Evolutionary conservation across 371 early-diverging fungal genomes (phyloP).

Genomic region (Blyttiomyces sp.): DNA sequence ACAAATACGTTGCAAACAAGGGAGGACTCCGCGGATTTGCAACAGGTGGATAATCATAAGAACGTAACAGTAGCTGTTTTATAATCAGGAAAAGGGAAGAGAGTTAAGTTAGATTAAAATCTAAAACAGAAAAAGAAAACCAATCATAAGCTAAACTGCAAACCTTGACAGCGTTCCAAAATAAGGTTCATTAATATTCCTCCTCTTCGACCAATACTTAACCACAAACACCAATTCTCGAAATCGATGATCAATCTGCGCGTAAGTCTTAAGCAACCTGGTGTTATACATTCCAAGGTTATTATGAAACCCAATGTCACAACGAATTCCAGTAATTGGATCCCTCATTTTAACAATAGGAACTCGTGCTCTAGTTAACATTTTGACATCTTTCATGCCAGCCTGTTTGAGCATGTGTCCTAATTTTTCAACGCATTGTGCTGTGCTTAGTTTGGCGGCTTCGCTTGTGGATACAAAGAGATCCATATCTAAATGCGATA

Average conservation of each 20-base stretch:
- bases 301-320: constrained; percentile 29
- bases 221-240: constrained; percentile 29
- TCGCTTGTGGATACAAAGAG: constrained; percentile 16
- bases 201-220: constrained; percentile 33
- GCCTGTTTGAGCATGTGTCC: constrained; percentile 28
- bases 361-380: constrained; percentile 31
- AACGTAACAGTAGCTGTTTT: constrained; percentile 28
- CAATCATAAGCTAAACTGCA: too few species aligned
- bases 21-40: constrained; percentile 36
- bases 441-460: constrained; percentile 6
- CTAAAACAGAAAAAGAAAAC: background rate
- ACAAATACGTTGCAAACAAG: constrained; percentile 27
- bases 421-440: constrained; percentile 30
- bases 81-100: background rate
- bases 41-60: constrained; percentile 34
- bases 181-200: constrained; percentile 33
- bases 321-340: constrained; percentile 28
- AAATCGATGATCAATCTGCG: constrained; percentile 28
- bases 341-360: constrained; percentile 30
- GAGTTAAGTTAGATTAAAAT: background rate
- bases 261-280: constrained; percentile 26
- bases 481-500: constrained; percentile 35
- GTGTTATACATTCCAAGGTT: constrained; percentile 21
- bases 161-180: constrained; percentile 36
- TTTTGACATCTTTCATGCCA: constrained; percentile 33